Evolutionary conservation across 768 basidiomycete genomes (phyloP), one percentile per base, ranked within the genome.

Genomic region (Cystobasidiopsis lactophilus): DNA sequence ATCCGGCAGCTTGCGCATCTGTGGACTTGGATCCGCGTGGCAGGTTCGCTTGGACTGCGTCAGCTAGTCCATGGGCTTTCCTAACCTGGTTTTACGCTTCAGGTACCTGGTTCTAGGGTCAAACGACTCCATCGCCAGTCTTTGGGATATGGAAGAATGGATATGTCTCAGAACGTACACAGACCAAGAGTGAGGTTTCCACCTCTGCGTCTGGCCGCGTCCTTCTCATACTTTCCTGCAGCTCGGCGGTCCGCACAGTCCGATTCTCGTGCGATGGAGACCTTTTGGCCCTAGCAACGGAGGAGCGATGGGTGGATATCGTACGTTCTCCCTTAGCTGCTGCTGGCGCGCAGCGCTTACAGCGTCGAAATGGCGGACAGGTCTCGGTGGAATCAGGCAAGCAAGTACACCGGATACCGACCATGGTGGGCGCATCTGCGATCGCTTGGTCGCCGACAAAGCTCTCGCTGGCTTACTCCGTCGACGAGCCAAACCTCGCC

Each of bases 31-130:
- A 50, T 37, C 48, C 48, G 33, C 31, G 48, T 13, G 48, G 48
- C 13, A 50, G 48, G 48, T 50, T 10, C 48, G 23, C 18, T 21
- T 29, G 29, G 24, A 95, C 65, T 91, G 86, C 1, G 69, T 95
- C 9, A 96, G 96, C 68, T 91, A 91, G 24, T 85, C 83, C 7
- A 91, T 95, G 64, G 91, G 95, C 67, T 74, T 91, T 40, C 76
- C 95, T 39, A 76, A 95, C 53, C 81, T 96, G 58, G 93, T 96
- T 66, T 80, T 88, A 24, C 93, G 91, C 19, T 86, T 83, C 45
- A 73, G 80, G 49, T 75, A 86, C 55, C 29, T 47, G 10, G 45
- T 30, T 23, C 16, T 47, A 26, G 45, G 45, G 10, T 47, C 45
- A 30, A 47, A 47, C 29, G 45, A 47, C 29, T 47, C 45, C 3